Conservation (phyloP, 2,329 filamentous ascomycete genomes). For the Hymenoscyphus fraxineus region DNA sequence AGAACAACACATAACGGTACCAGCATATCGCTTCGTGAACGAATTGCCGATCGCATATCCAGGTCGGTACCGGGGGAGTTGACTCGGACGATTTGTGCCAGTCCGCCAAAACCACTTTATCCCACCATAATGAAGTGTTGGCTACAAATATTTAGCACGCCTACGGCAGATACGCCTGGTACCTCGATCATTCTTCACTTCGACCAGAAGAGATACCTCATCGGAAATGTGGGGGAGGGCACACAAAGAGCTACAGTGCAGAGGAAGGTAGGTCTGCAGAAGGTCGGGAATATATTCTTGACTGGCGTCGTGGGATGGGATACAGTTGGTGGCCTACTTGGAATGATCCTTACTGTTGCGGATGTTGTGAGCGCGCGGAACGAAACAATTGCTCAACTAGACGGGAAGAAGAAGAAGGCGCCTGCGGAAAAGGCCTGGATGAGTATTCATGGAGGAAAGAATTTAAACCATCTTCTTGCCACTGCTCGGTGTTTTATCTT, state of each 20-base stretch:
- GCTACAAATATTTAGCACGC: constrained; percentile 73
- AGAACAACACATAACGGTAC: neutral
- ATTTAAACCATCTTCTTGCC: constrained; percentile 77
- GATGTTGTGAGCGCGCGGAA: constrained; percentile 53
- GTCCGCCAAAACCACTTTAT: constrained; percentile 13
- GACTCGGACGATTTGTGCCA: neutral
- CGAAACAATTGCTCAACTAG: constrained; percentile 34
- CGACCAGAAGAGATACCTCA: constrained; percentile 76
- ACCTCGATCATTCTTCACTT: constrained; percentile 75
- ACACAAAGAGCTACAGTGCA: constrained; percentile 67
- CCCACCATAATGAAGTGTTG: constrained; percentile 60
- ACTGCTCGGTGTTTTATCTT: constrained; percentile 82
- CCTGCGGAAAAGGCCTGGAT: constrained; percentile 39
- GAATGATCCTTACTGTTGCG: constrained; percentile 79
- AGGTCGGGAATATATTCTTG: constrained; percentile 75
- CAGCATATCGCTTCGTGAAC: neutral
- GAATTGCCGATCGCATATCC: neutral
- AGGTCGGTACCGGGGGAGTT: neutral
- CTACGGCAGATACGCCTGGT: constrained; percentile 83
- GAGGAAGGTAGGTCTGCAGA: constrained; percentile 60
- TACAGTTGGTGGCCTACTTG: constrained; percentile 76
- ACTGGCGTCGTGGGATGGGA: constrained; percentile 74
- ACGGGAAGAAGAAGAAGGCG: constrained; percentile 35
- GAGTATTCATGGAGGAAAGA: constrained; percentile 74
- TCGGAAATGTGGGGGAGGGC: constrained; percentile 80